Conservation (phyloP, 805 yeast species). For the Pichia thaimueangensis region DNA sequence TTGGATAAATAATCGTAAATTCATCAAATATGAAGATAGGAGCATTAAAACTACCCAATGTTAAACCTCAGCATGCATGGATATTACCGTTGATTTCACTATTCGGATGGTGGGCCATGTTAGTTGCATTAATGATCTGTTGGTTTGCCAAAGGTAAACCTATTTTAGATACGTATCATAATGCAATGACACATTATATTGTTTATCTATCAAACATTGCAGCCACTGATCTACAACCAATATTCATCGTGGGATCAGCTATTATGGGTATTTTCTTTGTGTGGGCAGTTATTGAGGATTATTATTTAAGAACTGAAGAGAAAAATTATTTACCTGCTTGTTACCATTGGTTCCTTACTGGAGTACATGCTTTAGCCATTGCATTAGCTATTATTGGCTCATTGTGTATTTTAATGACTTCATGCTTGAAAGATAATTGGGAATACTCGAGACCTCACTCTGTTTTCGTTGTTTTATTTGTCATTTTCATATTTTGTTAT, state of each 20-base stretch:
- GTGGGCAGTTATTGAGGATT: conserved; percentile 57
- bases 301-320: conserved; percentile 49
- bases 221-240: conserved; percentile 78
- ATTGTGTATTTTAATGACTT: conserved; percentile 64
- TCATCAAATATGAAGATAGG: conserved; percentile 15
- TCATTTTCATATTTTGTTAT: conserved; percentile 57
- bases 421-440: conserved; percentile 61
- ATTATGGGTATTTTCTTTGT: conserved; percentile 72
- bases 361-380: conserved; percentile 22
- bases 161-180: conserved; percentile 48
- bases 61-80: conserved; percentile 25
- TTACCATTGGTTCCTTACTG: conserved; percentile 18
- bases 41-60: conserved; percentile 17
- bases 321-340: conserved; percentile 45
- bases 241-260: conserved; percentile 73
- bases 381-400: conserved; percentile 35
- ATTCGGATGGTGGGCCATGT: conserved; percentile 87
- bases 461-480: conserved; percentile 67
- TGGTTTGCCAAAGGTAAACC: conserved; percentile 86
- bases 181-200: conserved; percentile 30
- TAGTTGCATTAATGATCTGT: conserved; percentile 64
- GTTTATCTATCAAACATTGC: conserved; percentile 83
- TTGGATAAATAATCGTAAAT: too few species aligned
- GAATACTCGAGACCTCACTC: conserved; percentile 50
- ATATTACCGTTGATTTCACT: conserved; percentile 58